phyloP scores from a whole-genome alignment of 768 basidiomycete species.

The Boletus reticulatus region DNA sequence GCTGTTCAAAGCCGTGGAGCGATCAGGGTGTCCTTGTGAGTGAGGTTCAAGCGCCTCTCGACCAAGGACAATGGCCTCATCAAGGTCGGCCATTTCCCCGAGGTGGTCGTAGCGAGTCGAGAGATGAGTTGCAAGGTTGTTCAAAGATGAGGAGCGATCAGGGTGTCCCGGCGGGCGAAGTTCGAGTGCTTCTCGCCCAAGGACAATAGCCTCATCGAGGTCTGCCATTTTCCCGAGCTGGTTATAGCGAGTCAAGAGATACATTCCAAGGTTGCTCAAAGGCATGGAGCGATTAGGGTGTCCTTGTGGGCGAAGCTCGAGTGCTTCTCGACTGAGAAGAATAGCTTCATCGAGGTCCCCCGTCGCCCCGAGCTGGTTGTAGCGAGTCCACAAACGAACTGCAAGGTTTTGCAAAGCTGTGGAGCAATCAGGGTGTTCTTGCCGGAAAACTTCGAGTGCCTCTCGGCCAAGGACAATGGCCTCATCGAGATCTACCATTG shows the following conservation, averaged over 20 bases:
- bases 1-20: too few relatives aligned
- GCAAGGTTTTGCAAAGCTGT: not conserved
- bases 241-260: not conserved
- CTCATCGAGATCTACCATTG: not conserved
- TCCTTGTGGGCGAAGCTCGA: not conserved
- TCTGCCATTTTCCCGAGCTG: not conserved
- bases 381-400: too few relatives aligned
- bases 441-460: not conserved
- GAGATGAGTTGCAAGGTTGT: not conserved
- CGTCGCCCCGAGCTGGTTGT: not conserved
- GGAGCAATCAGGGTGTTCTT: not conserved
- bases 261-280: not conserved
- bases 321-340: not conserved
- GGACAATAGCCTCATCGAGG: not conserved
- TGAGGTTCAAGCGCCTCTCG: too few relatives aligned
- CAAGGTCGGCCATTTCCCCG: too few relatives aligned
- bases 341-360: not conserved
- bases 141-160: not conserved
- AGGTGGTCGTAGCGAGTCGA: not conserved
- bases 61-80: too few relatives aligned
- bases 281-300: not conserved
- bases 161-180: not conserved
- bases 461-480: not conserved
- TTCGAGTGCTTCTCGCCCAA: not conserved
- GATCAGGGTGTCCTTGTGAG: too few relatives aligned